These are phyloP conservation scores for Phoma sp. DNA, from an alignment of 2,329 filamentous ascomycete species.

Conservation along the genomic window DNA sequence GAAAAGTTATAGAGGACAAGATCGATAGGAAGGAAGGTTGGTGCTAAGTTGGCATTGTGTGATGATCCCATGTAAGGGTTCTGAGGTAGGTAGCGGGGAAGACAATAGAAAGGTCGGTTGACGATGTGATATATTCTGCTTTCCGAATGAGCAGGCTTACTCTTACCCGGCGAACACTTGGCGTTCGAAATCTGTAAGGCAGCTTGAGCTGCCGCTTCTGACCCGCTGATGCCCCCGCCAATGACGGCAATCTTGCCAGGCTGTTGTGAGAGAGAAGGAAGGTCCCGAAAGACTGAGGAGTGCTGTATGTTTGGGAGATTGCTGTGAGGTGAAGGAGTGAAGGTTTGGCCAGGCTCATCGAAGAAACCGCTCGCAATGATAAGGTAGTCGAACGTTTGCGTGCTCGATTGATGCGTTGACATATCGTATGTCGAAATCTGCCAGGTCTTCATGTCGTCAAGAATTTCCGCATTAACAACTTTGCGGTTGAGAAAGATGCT, in stretches of 20 bases:
- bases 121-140: constrained; percentile 72
- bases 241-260: constrained; percentile 72
- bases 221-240: constrained; percentile 82
- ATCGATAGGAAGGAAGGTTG: constrained; percentile 74
- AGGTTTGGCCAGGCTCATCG: constrained; percentile 44
- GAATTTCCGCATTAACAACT: constrained; percentile 37
- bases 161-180: constrained; percentile 56
- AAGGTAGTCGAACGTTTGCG: constrained; percentile 68
- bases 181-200: constrained; percentile 74
- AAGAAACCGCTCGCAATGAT: constrained; percentile 81
- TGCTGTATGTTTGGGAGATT: constrained; percentile 28
- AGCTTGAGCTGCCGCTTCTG: constrained; percentile 76
- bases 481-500: constrained; percentile 58
- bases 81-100: constrained; percentile 61
- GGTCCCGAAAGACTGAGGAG: constrained; percentile 37
- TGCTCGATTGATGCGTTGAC: constrained; percentile 14
- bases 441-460: constrained; percentile 28
- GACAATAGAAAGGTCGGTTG: constrained; percentile 73
- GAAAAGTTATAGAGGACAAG: constrained; percentile 73
- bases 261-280: constrained; percentile 25
- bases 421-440: constrained; percentile 26
- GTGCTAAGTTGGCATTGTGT: constrained; percentile 50
- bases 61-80: constrained; percentile 28
- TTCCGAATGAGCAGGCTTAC: constrained; percentile 34
- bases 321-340: constrained; percentile 10